phyloP scores from a whole-genome alignment of 2,329 filamentous ascomycete genomes.

The Scleromitrula shiraiana region DNA sequence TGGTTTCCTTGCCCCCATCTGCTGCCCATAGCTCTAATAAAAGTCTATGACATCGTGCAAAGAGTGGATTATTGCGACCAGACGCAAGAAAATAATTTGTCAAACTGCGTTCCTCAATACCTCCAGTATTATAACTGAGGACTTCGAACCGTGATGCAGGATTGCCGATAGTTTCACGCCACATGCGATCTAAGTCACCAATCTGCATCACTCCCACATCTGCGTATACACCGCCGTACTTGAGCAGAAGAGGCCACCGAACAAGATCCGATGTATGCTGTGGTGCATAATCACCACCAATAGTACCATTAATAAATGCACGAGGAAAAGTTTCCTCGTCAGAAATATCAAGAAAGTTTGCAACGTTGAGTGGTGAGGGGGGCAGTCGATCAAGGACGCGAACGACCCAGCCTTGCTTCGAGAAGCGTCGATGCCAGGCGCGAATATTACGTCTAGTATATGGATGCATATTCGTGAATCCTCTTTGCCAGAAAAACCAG shows the following conservation, averaged over 20 bases:
- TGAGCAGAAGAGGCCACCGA: slow-evolving; percentile 46
- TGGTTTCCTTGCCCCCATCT: slow-evolving; percentile 38
- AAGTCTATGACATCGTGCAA: slow-evolving; percentile 41
- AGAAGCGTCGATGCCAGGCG: slow-evolving; percentile 46
- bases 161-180: slow-evolving; percentile 41
- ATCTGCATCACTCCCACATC: slow-evolving; percentile 51
- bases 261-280: slow-evolving; percentile 53
- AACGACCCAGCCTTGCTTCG: slow-evolving; percentile 43
- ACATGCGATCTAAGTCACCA: slow-evolving; percentile 47
- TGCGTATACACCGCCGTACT: slow-evolving; percentile 49
- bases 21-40: slow-evolving; percentile 44
- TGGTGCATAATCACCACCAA: slow-evolving; percentile 41
- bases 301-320: slow-evolving; percentile 41
- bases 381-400: slow-evolving; percentile 41
- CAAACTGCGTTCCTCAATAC: slow-evolving; percentile 31
- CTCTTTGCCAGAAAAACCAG: slow-evolving; percentile 52
- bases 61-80: slow-evolving; percentile 37
- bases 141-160: slow-evolving; percentile 39
- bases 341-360: slow-evolving; percentile 39
- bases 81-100: slow-evolving; percentile 43
- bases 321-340: slow-evolving; percentile 38
- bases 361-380: slow-evolving; percentile 40
- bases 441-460: slow-evolving; percentile 46
- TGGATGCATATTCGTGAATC: slow-evolving; percentile 40
- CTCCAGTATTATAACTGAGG: slow-evolving; percentile 38